Evolutionary conservation across 345 rosid genomes (phyloP), one percentile per base, ranked within the genome.

Genomic region (Salix caprea): DNA sequence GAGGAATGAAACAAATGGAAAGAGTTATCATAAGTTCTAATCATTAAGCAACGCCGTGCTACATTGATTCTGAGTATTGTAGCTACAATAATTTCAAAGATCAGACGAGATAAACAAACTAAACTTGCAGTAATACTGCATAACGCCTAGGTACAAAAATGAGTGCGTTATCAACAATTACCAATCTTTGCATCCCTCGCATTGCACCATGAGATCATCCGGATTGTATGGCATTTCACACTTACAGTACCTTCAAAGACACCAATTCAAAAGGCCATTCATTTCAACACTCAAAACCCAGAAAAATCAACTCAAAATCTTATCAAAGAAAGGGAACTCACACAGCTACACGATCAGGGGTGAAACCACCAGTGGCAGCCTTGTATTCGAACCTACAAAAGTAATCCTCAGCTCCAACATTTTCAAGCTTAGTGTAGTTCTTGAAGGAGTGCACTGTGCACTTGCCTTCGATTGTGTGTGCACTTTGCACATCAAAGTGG

Each of bases 161-260:
- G 30, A 5, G 66, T 46, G 39, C 46, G 69, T 15, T 56, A 14
- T 52, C 50, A 54, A 58, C 32, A 76, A 18, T 82, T 87, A 92
- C 97, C 95, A 92, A 81, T 92, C 97, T 82, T 90, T 90, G 93
- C 95, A 92, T 66, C 90, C 93, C 75, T 92, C 97, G 58, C 97
- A 89, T 61, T 89, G 94, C 86, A 92, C 95, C 97, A 90, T 92
- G 67, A 92, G 87, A 73, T 90, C 95, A 76, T 90, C 97, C 5
- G 97, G 97, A 72, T 92, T 92, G 76, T 90, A 92, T 0, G 97
- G 97, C 97, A 90, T 92, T 84, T 92, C 97, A 78, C 97, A 89
- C 72, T 92, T 90, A 80, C 97, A 92, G 82, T 92, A 92, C 87
- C 97, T 92, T 83, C 80, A 85, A 71, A 81, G 67, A 67, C 16